Percentiles rank a stretch among this genome's conserved stretches.
Conservation (phyloP, 768 basidiomycete genomes). For the Leccinum ochraceum region DNA sequence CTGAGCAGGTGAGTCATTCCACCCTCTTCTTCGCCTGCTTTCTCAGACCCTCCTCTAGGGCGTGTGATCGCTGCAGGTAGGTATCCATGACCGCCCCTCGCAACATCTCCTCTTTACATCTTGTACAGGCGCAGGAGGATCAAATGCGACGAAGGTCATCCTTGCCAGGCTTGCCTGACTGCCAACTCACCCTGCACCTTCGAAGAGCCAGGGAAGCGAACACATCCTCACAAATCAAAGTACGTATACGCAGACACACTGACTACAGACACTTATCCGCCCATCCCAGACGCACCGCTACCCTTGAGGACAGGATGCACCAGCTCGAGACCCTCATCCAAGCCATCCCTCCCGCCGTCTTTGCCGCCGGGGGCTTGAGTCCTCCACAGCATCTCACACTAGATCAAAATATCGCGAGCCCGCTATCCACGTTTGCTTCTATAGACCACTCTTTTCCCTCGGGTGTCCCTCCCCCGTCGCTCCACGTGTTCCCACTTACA, state of each 20-base stretch:
- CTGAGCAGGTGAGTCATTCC: constrained; percentile 64
- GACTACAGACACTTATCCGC: constrained; percentile 11
- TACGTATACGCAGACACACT: constrained; percentile 38
- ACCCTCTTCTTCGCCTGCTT: constrained; percentile 3
- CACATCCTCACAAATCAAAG: constrained; percentile 89
- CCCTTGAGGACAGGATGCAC: constrained; percentile 87
- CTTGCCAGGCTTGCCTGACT: constrained; percentile 84
- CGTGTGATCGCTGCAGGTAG: constrained; percentile 91
- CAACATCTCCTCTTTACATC: background rate
- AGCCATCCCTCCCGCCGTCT: constrained; percentile 80
- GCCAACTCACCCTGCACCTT: constrained; percentile 83
- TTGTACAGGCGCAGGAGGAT: constrained; percentile 69
- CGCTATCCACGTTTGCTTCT: constrained; percentile 41
- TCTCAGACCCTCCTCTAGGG: constrained; percentile 45
- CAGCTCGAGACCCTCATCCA: constrained; percentile 84
- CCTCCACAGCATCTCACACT: constrained; percentile 37
- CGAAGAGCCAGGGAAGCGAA: constrained; percentile 84
- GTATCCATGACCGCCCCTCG: constrained; percentile 25
- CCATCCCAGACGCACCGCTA: constrained; percentile 64
- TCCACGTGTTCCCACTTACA: constrained; percentile 75
- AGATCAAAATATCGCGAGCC: constrained; percentile 34
- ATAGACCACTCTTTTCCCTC: constrained; percentile 44
- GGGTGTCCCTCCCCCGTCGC: constrained; percentile 75
- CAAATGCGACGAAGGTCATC: constrained; percentile 88
- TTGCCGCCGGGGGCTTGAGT: constrained; percentile 55